phyloP scores from a whole-genome alignment of 192 early-diverging fungal genomes.

The Dimargaris cristalligena region DNA sequence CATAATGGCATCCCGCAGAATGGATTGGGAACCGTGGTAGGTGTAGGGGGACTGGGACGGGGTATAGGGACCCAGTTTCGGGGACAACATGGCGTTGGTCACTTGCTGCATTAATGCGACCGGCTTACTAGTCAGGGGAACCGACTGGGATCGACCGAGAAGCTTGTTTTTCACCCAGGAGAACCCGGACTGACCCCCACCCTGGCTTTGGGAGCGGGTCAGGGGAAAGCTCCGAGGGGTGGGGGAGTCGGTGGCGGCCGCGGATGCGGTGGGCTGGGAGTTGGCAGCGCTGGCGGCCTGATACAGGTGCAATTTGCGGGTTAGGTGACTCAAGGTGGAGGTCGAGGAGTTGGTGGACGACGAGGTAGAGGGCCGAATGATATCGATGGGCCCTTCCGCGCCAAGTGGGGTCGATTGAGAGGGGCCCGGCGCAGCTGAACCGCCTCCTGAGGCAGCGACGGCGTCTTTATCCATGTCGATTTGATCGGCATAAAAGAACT shows the following conservation, averaged over 20 bases:
- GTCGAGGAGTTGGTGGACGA: not conserved
- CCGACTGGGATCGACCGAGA: conserved; percentile 5
- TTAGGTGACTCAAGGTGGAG: not conserved
- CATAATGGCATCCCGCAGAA: conserved; percentile 10
- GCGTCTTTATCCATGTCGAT: not conserved
- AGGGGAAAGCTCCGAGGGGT: not conserved
- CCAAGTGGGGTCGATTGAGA: no score
- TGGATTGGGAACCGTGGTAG: conserved; percentile 8
- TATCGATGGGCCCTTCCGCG: no score
- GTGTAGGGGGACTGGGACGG: conserved; percentile 8
- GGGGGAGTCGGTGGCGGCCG: not conserved
- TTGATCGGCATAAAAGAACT: conserved; percentile 23
- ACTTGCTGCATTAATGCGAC: conserved; percentile 10
- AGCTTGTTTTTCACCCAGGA: conserved; percentile 9
- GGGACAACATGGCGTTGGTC: conserved; percentile 7
- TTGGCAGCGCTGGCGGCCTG: not conserved
- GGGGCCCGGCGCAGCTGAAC: no score
- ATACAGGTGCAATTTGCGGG: no score
- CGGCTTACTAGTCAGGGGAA: not conserved
- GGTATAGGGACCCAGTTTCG: not conserved
- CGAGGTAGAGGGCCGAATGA: conserved; percentile 9
- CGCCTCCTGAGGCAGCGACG: not conserved
- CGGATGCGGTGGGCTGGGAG: no score
- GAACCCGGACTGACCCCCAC: not conserved
- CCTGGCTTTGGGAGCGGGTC: not conserved